Evolutionary conservation across 2,329 filamentous ascomycete species (phyloP), one percentile per base, ranked within the genome.

Genomic region (Venturia carpophila): DNA sequence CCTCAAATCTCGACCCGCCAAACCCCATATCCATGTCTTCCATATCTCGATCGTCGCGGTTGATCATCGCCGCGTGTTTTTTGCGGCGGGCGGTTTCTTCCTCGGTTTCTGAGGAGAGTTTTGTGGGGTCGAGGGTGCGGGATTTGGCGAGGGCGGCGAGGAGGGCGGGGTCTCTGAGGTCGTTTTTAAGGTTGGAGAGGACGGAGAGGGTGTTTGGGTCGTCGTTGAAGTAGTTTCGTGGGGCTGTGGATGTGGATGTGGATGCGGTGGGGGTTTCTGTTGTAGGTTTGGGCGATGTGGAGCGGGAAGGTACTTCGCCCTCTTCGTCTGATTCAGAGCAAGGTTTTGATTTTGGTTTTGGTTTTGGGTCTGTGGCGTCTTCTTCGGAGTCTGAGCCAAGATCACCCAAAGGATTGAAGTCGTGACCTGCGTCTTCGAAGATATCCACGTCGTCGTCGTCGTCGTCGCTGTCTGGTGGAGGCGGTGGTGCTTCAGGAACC

Each of bases 21-120:
- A 99, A 97, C 67, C 92, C 93, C 81, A 97, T 85, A 72, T 99
- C 94, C 77, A 99, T 83, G 76, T 99, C 93, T 66, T 93, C 87
- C 60, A 92, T 86, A 73, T 97, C 93, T 60, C 92, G 84, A 69
- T 90, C 88, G 65, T 87, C 77, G n/a, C 78, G 78, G 11, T 80
- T 85, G 67, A 97, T 80, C 79, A 97, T 89, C 69, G 84, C 88
- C 15, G 77, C 78, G 7, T 78, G 78, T 65, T 76, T 79, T 74
- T 86, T 88, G 63, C 87, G 84, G 9, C 88, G 87, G 62, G 87
- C 86, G 68, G 88, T 84, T 67, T 86, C 84, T 1, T 84, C 84
- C 6, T 78, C 76, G 4, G 77, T 76, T 2, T 76, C 74, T 55
- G 41, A 74, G 2, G 75, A 73, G 56, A 76, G 78, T 24, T 73